Percentiles rank a stretch among this genome's conserved stretches.
These are phyloP conservation scores for Lachnellula arida DNA, from an alignment of 2,329 filamentous ascomycete genomes.

Conservation along the genomic window DNA sequence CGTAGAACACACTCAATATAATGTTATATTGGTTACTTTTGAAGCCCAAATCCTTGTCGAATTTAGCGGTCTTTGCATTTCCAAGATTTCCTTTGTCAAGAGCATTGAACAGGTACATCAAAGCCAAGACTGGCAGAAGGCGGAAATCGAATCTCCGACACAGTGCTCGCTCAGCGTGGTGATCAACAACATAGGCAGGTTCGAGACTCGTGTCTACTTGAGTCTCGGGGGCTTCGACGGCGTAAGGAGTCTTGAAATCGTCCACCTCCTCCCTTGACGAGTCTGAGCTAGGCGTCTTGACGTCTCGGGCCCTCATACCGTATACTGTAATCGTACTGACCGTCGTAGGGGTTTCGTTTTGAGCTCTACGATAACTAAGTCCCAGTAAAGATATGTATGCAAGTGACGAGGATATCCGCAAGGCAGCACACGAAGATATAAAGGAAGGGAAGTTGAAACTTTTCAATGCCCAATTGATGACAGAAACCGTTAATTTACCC, in stretches of 20 bases:
- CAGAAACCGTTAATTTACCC: too few relatives aligned
- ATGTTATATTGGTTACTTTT: conserved; percentile 62
- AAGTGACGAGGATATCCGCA: too few relatives aligned
- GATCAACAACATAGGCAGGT: conserved; percentile 32
- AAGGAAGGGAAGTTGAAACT: too few relatives aligned
- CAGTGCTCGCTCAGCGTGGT: conserved; percentile 43
- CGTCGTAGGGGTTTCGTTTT: too few relatives aligned
- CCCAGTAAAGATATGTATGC: too few relatives aligned
- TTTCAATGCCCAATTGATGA: too few relatives aligned
- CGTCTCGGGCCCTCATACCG: background rate
- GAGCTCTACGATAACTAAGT: too few relatives aligned
- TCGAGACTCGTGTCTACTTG: conserved; percentile 7
- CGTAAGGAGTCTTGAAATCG: conserved; percentile 9
- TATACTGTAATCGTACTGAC: background rate
- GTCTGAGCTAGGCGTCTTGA: background rate
- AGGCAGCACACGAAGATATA: too few relatives aligned
- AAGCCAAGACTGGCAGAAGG: conserved; percentile 47
- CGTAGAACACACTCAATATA: conserved; percentile 67
- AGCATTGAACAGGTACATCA: conserved; percentile 48
- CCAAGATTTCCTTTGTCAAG: conserved; percentile 49
- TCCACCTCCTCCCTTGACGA: conserved; percentile 4
- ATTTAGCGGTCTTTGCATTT: conserved; percentile 48
- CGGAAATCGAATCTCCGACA: conserved; percentile 52
- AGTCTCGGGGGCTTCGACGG: conserved; percentile 5
- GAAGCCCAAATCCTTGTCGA: conserved; percentile 51